phyloP scores from a whole-genome alignment of 148 eudicot genomes.

The Arctostaphylos glauca region DNA sequence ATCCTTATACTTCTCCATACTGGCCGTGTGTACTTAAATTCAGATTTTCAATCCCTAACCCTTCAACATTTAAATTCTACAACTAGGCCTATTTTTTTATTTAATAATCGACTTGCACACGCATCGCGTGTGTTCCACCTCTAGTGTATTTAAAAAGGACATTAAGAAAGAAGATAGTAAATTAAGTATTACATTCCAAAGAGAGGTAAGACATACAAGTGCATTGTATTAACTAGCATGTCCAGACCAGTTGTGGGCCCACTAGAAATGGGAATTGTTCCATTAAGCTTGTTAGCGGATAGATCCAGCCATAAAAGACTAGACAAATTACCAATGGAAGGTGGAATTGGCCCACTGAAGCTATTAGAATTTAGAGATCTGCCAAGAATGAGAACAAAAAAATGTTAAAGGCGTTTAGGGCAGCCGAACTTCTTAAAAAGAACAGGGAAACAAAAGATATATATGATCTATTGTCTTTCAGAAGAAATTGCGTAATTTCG shows the following conservation, averaged over 20 bases:
- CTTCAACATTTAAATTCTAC: too few relatives aligned
- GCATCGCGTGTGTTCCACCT: too few relatives aligned
- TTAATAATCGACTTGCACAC: too few relatives aligned
- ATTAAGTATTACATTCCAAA: not conserved
- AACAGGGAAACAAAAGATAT: not conserved
- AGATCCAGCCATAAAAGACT: conserved; percentile 75
- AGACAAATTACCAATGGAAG: conserved; percentile 61
- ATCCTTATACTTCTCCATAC: too few relatives aligned
- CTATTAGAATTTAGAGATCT: conserved; percentile 71
- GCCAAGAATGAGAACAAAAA: conserved; percentile 16
- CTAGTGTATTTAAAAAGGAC: not conserved
- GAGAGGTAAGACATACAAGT: conserved; percentile 58
- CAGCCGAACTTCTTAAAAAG: not conserved
- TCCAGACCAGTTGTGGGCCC: conserved; percentile 64
- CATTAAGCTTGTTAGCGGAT: conserved; percentile 65
- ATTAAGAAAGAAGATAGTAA: not conserved
- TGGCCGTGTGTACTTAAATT: too few relatives aligned
- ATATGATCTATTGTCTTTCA: not conserved
- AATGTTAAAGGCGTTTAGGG: not conserved
- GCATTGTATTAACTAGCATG: conserved; percentile 51
- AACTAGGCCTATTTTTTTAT: too few relatives aligned
- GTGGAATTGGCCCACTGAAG: conserved; percentile 68
- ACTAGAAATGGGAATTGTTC: conserved; percentile 71
- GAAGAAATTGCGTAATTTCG: not conserved
- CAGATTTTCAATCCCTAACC: too few relatives aligned